Percentiles rank a stretch among this genome's conserved stretches.
Conservation (phyloP, 2,329 filamentous ascomycete species). For the Tolypocladium amazonense region DNA sequence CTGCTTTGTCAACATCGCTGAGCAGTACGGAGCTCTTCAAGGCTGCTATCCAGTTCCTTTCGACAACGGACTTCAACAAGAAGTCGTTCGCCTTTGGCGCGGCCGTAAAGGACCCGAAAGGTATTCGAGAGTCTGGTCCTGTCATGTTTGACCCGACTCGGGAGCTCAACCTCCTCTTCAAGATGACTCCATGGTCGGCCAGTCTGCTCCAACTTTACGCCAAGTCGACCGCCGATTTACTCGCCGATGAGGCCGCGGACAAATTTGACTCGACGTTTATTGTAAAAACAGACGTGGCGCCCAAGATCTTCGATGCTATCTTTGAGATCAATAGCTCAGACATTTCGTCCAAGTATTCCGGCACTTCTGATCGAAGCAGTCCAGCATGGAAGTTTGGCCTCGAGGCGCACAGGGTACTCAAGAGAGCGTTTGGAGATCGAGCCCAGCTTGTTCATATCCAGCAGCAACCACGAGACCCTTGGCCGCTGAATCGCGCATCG, state of each 20-base stretch:
- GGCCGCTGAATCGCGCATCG: constrained; percentile 16
- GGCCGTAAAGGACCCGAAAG: constrained; percentile 19
- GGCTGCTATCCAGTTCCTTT: constrained; percentile 79
- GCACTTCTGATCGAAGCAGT: constrained; percentile 29
- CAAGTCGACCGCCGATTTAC: constrained; percentile 58
- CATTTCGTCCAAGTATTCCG: constrained; percentile 13
- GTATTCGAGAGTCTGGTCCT: constrained; percentile 40
- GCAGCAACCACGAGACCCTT: constrained; percentile 19
- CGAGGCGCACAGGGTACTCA: constrained; percentile 54
- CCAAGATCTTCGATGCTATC: constrained; percentile 44
- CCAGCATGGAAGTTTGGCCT: constrained; percentile 34
- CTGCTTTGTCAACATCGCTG: constrained; percentile 66
- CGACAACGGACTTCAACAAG: constrained; percentile 58
- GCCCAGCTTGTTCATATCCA: constrained; percentile 56
- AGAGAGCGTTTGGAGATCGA: constrained; percentile 65
- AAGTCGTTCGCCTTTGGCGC: constrained; percentile 47
- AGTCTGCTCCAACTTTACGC: constrained; percentile 63
- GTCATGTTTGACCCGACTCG: constrained; percentile 68
- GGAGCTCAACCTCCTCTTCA: constrained; percentile 75
- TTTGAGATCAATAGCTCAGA: constrained; percentile 24
- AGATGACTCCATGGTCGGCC: constrained; percentile 84
- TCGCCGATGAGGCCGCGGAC: constrained; percentile 63
- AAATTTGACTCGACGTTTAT: constrained; percentile 85
- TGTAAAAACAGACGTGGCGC: constrained; percentile 39
- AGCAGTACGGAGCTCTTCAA: constrained; percentile 94